Evolutionary conservation across 2,329 filamentous ascomycete genomes (phyloP).

Genomic region (Chaetomiaceae sp.): DNA sequence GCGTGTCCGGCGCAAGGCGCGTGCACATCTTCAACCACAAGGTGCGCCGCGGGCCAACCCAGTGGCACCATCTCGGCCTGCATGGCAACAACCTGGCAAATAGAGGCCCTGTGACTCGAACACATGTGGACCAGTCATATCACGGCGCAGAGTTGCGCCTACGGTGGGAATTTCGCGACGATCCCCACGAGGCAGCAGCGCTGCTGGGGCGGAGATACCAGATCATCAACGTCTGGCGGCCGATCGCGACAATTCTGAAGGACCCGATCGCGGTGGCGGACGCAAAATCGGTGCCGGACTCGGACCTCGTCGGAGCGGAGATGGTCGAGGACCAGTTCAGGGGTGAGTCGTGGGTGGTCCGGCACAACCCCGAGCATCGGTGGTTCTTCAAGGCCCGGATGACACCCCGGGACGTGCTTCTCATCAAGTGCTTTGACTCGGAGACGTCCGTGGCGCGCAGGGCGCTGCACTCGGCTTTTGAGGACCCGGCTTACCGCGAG

Average conservation of each 20-base stretch:
- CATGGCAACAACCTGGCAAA: constrained; percentile 42
- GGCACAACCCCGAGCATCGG: constrained; percentile 33
- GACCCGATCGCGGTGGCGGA: constrained; percentile 39
- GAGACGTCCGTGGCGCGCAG: constrained; percentile 45
- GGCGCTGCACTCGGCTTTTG: constrained; percentile 49
- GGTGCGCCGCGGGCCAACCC: constrained; percentile 27
- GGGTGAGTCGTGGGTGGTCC: constrained; percentile 36
- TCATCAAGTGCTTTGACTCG: constrained; percentile 54
- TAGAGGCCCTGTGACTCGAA: constrained; percentile 38
- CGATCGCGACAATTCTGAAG: constrained; percentile 40
- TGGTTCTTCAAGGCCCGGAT: constrained; percentile 49
- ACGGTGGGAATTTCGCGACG: constrained; percentile 14
- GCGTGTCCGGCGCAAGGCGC: constrained; percentile 30
- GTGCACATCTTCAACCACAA: constrained; percentile 28
- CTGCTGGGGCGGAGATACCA: constrained; percentile 31
- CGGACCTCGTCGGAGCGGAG: constrained; percentile 34
- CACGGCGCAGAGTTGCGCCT: constrained; percentile 19
- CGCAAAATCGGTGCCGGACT: constrained; percentile 32
- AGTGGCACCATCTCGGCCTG: constrained; percentile 59
- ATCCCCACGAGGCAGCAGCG: constrained; percentile 18
- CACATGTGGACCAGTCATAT: constrained; percentile 26
- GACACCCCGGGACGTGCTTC: constrained; percentile 43
- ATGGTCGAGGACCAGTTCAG: constrained; percentile 32
- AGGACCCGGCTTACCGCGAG: constrained; percentile 37
- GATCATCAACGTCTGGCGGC: constrained; percentile 42